Evolutionary conservation across 2,329 filamentous ascomycete genomes (phyloP).

Genomic region (Didymellaceae sp.): DNA sequence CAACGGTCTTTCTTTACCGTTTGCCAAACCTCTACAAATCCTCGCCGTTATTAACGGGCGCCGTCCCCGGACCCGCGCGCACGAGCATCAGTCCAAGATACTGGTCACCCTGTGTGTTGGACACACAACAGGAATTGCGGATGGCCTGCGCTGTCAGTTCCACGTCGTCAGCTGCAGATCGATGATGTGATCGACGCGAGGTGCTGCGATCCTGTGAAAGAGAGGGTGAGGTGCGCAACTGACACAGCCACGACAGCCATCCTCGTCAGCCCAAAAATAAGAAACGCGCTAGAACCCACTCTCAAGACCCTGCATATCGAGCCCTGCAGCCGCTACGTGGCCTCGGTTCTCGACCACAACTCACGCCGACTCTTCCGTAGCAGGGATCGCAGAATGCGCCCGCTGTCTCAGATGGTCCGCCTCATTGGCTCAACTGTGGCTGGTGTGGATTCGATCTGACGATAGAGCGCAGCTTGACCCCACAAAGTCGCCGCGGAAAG

Average conservation of each 20-base stretch:
- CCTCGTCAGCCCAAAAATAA: constrained; percentile 12
- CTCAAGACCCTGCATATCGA: constrained; percentile 12
- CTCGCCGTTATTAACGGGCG: constrained; percentile 3
- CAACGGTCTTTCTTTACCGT: background rate
- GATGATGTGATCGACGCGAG: background rate
- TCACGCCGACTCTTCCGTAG: constrained; percentile 15
- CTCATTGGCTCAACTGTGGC: constrained; percentile 17
- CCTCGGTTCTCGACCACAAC: constrained; percentile 15
- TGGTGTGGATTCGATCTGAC: constrained; percentile 15
- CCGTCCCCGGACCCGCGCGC: background rate
- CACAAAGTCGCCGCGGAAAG: constrained; percentile 16
- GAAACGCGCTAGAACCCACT: constrained; percentile 10
- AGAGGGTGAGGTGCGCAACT: background rate
- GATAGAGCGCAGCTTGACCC: constrained; percentile 10
- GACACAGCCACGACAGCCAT: constrained; percentile 10
- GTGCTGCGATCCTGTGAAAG: background rate
- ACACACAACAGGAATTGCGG: background rate
- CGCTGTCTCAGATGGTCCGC: constrained; percentile 8
- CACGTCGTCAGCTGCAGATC: background rate
- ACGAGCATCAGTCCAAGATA: background rate
- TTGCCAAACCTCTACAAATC: background rate
- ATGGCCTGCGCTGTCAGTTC: background rate
- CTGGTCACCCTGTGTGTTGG: background rate
- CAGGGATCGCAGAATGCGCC: constrained; percentile 12
- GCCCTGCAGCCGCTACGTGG: constrained; percentile 16